A percentile compares a stretch with the other conserved stretches of the same genome.
Conservation (phyloP, 306 rosid genomes). For the Dicorynia guianensis region DNA sequence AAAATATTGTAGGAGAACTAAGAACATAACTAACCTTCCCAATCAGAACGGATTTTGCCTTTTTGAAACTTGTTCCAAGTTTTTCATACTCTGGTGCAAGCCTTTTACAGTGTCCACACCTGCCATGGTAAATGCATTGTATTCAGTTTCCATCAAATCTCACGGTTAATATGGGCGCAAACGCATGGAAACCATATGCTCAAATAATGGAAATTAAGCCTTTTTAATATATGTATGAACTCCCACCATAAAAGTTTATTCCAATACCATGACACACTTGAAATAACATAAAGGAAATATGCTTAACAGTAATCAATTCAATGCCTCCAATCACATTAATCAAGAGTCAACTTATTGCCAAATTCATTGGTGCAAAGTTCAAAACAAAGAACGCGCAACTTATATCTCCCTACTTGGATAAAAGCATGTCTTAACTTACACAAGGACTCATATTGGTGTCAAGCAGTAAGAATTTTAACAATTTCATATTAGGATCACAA, state of each 20-base stretch:
- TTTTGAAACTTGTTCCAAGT: conserved; percentile 77
- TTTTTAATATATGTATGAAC: neutral
- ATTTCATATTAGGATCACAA: neutral
- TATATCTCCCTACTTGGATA: neutral
- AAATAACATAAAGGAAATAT: no score
- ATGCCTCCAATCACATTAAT: no score
- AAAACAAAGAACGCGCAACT: neutral
- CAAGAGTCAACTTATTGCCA: neutral
- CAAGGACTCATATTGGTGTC: neutral
- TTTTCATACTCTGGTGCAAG: conserved; percentile 92
- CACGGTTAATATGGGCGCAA: neutral
- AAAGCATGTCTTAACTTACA: neutral
- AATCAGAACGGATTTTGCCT: conserved; percentile 68
- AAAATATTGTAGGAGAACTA: neutral
- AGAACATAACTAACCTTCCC: conserved; percentile 65
- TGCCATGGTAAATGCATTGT: conserved; percentile 28
- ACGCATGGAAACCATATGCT: neutral
- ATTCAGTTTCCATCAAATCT: neutral
- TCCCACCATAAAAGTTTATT: neutral
- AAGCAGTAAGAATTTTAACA: neutral
- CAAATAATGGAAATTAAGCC: neutral
- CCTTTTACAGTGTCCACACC: conserved; percentile 98
- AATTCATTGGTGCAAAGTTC: neutral
- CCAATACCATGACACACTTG: neutral
- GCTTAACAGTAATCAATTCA: no score